These are phyloP conservation scores for Orbilia quercus DNA, from an alignment of 2,329 filamentous ascomycete species.

Conservation along the genomic window DNA sequence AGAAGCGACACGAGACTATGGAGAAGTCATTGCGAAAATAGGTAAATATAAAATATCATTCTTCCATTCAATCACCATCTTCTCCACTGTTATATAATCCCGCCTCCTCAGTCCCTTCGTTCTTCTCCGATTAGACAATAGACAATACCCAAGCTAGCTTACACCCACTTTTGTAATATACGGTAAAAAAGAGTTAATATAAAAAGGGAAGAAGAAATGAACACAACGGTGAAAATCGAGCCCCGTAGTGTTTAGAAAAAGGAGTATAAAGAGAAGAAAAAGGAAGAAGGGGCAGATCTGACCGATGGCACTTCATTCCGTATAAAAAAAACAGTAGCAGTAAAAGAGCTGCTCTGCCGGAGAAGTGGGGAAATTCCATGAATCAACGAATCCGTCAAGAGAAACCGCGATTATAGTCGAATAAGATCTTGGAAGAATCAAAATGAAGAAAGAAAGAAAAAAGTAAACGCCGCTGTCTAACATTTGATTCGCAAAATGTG, in stretches of 20 bases:
- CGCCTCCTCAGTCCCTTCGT: conserved; percentile 3
- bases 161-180: conserved; percentile 27
- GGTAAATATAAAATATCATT: too few relatives aligned
- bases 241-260: neutral
- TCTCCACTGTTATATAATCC: too few relatives aligned
- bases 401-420: neutral
- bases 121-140: conserved; percentile 44
- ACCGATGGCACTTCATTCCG: neutral
- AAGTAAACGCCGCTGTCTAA: conserved; percentile 21
- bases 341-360: neutral
- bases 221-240: neutral
- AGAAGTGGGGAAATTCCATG: conserved; percentile 8
- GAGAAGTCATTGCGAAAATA: too few relatives aligned
- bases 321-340: neutral
- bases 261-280: neutral
- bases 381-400: neutral
- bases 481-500: conserved; percentile 10
- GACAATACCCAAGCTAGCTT: conserved; percentile 36
- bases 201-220: conserved; percentile 1
- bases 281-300: neutral
- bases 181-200: conserved; percentile 1
- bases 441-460: neutral
- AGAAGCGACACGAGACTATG: too few relatives aligned
- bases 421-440: neutral
- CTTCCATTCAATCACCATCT: too few relatives aligned